phyloP scores from a whole-genome alignment of 371 early-diverging fungal genomes.

The Catenaria anguillulae region DNA sequence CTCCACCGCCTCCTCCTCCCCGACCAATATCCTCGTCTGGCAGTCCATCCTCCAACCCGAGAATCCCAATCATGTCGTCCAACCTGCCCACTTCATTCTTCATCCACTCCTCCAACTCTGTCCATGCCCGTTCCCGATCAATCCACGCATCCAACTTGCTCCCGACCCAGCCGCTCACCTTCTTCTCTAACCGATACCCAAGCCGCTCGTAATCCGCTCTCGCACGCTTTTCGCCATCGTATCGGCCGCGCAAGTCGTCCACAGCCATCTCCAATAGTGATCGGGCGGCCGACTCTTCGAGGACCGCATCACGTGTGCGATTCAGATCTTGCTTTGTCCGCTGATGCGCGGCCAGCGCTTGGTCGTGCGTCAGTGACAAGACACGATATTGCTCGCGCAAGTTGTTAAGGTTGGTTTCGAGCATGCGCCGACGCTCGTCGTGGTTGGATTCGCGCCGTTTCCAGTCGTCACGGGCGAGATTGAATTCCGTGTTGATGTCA shows the following conservation, averaged over 20 bases:
- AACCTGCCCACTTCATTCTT: background rate
- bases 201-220: background rate
- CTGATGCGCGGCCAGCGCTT: background rate
- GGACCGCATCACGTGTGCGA: background rate
- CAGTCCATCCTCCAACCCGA: background rate
- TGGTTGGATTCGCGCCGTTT: background rate
- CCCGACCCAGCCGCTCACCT: background rate
- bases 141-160: background rate
- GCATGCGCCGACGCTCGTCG: background rate
- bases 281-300: constrained; percentile 1
- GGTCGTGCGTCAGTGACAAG: background rate
- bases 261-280: background rate
- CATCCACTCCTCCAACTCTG: background rate
- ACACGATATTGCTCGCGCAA: background rate
- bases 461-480: background rate
- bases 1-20: too few species aligned
- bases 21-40: too few species aligned
- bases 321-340: background rate
- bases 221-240: background rate
- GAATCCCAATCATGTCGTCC: background rate
- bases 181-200: background rate
- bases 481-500: background rate
- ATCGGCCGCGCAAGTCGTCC: background rate
- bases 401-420: background rate
- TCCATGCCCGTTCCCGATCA: background rate